Conservation (phyloP, 164 flowering plant genomes). For the Vitis riparia region DNA sequence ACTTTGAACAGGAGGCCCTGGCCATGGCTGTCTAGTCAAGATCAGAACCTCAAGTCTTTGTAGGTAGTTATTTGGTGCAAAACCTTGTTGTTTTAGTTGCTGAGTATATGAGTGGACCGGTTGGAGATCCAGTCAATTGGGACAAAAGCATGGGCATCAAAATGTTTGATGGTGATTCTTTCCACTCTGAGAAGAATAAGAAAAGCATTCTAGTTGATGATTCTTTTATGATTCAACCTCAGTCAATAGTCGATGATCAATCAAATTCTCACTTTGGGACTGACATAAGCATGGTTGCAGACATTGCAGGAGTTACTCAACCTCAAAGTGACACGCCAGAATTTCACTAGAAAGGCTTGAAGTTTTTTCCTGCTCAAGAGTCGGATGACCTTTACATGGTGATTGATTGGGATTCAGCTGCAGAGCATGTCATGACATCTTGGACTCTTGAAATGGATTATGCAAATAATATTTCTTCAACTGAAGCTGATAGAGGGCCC, state of each 20-base stretch:
- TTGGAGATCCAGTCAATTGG: not conserved
- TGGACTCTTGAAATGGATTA: conserved; percentile 81
- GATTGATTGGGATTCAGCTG: conserved; percentile 51
- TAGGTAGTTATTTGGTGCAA: too few relatives aligned
- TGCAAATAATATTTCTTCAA: conserved; percentile 27
- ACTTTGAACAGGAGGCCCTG: too few relatives aligned
- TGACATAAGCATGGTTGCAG: conserved; percentile 56
- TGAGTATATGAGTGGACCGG: too few relatives aligned
- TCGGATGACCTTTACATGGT: conserved; percentile 89
- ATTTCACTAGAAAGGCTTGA: conserved; percentile 24
- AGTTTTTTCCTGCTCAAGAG: conserved; percentile 33
- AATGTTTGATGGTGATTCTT: conserved; percentile 36
- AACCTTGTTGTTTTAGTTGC: too few relatives aligned
- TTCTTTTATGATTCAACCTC: conserved; percentile 70
- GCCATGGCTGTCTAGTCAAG: too few relatives aligned
- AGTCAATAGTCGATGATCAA: conserved; percentile 28
- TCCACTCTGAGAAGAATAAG: conserved; percentile 22
- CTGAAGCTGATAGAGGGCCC: conserved; percentile 29
- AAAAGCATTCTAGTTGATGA: conserved; percentile 56
- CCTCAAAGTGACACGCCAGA: conserved; percentile 27
- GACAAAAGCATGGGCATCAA: conserved; percentile 23
- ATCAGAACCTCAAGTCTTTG: too few relatives aligned
- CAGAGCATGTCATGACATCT: conserved; percentile 36
- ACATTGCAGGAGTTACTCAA: conserved; percentile 33
- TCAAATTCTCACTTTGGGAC: conserved; percentile 38